Percentiles rank a stretch among this genome's conserved stretches.
These are phyloP conservation scores for Colletotrichum karsti DNA, from an alignment of 2,329 filamentous ascomycete genomes.

Conservation along the genomic window DNA sequence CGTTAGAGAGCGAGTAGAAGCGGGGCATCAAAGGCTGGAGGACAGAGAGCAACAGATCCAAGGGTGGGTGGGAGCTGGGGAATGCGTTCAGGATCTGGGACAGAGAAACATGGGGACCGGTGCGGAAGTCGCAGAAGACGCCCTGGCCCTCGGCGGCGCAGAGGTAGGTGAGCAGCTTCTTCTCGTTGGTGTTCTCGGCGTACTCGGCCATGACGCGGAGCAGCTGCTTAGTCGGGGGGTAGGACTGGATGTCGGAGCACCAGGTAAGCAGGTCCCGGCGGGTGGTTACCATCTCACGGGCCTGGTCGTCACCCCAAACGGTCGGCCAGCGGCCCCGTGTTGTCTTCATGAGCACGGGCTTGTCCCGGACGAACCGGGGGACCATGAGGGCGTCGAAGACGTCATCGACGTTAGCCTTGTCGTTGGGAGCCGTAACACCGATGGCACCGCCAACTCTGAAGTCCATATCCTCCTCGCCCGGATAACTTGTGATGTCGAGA, in stretches of 20 bases:
- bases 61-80: slow-evolving; percentile 87
- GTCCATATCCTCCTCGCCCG: slow-evolving; percentile 82
- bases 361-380: slow-evolving; percentile 84
- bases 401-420: slow-evolving; percentile 78
- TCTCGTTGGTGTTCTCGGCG: slow-evolving; percentile 81
- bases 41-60: slow-evolving; percentile 81
- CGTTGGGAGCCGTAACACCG: slow-evolving; percentile 90
- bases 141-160: slow-evolving; percentile 91
- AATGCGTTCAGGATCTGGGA: slow-evolving; percentile 90
- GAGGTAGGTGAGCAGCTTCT: slow-evolving; percentile 87
- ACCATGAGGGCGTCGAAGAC: slow-evolving; percentile 84
- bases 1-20: slow-evolving; percentile 98
- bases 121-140: slow-evolving; percentile 93
- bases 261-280: slow-evolving; percentile 92
- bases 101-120: slow-evolving; percentile 85
- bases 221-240: slow-evolving; percentile 87
- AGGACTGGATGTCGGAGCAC: slow-evolving; percentile 94
- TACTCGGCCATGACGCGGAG: slow-evolving; percentile 88
- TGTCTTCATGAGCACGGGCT: slow-evolving; percentile 82
- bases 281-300: slow-evolving; percentile 88
- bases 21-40: slow-evolving; percentile 93
- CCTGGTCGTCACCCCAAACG: slow-evolving; percentile 92
- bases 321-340: slow-evolving; percentile 91
- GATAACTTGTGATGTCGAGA: slow-evolving; percentile 94
- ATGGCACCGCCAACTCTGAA: slow-evolving; percentile 98